Evolutionary conservation across 257 asterid genomes (phyloP), one percentile per base, ranked within the genome.

Genomic region (Solanum paucissectum): DNA sequence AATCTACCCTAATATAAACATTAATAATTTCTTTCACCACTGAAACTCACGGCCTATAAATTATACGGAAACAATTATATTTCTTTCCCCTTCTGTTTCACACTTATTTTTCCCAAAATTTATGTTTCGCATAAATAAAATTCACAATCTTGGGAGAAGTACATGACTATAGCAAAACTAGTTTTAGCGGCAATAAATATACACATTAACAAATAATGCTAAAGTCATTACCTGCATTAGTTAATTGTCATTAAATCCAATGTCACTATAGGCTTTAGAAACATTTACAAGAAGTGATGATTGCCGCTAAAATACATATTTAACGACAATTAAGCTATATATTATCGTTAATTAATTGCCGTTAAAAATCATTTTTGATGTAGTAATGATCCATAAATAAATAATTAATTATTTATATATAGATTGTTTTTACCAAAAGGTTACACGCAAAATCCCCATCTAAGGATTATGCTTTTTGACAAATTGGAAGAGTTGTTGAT

Each of bases 391-490:
- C 21, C 62, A 52, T 49, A 4, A 5, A 6, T 52, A 52, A 52
- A 16, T 52, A 10, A 16, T 68, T 68, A 44, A 40, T 13, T 32
- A 77, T 13, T 77, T 77, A 77, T 40, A 12, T 25, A 77, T 40
- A 23, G 7, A n/a, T n/a, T 42, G 8, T 46, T 81, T 40, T 46
- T 4, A 2, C 62, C 9, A 81, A 79, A 16, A 44, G 20, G 27
- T 79, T 79, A 42, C 85, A 44, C 34, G 9, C 68, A 81, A 29
- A 27, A 81, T 81, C 42, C 85, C 37, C 42, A 81, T 81, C 42
- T 46, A 77, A 40, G 68, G 85, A 81, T 81, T 29, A 27, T 46
- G 85, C 85, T 44, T 46, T 81, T 81, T 46, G 68, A 81, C 29
- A 46, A 46, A 81, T 46, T 44, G 40, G 27, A 79, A 27, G 66